A percentile compares a stretch with the other conserved stretches of the same genome.
These are phyloP conservation scores for Fragaria iinumae DNA, from an alignment of 306 rosid genomes.

Conservation along the genomic window DNA sequence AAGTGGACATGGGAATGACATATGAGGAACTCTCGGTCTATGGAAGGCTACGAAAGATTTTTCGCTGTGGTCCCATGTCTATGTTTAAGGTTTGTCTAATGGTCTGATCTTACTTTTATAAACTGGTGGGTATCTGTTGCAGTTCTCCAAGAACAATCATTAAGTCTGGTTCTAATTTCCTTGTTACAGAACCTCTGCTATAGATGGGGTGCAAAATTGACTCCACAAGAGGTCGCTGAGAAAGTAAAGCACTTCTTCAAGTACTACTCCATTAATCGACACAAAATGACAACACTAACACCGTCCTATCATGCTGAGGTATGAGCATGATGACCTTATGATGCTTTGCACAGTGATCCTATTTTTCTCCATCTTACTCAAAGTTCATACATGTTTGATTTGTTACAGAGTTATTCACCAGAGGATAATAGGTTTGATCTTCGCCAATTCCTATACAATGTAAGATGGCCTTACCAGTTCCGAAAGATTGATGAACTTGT, in stretches of 20 bases:
- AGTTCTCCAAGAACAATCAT: not conserved
- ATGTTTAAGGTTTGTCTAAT: slow-evolving; percentile 72
- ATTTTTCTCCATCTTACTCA: not conserved
- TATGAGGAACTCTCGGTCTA: slow-evolving; percentile 89
- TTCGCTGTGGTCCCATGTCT: slow-evolving; percentile 88
- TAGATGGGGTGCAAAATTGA: slow-evolving; percentile 76
- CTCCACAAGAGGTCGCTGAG: slow-evolving; percentile 86
- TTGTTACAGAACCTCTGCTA: slow-evolving; percentile 75
- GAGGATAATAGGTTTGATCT: slow-evolving; percentile 93
- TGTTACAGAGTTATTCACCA: slow-evolving; percentile 86
- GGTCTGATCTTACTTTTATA: slow-evolving; percentile 3
- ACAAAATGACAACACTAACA: slow-evolving; percentile 86
- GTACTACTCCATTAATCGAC: slow-evolving; percentile 89
- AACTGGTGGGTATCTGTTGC: not conserved
- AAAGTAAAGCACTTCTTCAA: slow-evolving; percentile 94
- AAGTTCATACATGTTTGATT: not conserved
- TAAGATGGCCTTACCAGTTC: slow-evolving; percentile 93
- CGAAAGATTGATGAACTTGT: slow-evolving; percentile 83
- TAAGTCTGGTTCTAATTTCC: slow-evolving; percentile 14
- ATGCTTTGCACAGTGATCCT: not conserved
- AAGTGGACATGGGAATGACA: slow-evolving; percentile 98
- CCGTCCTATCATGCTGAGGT: slow-evolving; percentile 99
- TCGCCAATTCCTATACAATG: slow-evolving; percentile 81
- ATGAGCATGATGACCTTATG: slow-evolving; percentile 28
- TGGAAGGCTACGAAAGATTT: slow-evolving; percentile 86